Percentiles rank a stretch among this genome's conserved stretches.
Evolutionary conservation across 148 eudicot species (phyloP).

Genomic region (Simmondsia chinensis): DNA sequence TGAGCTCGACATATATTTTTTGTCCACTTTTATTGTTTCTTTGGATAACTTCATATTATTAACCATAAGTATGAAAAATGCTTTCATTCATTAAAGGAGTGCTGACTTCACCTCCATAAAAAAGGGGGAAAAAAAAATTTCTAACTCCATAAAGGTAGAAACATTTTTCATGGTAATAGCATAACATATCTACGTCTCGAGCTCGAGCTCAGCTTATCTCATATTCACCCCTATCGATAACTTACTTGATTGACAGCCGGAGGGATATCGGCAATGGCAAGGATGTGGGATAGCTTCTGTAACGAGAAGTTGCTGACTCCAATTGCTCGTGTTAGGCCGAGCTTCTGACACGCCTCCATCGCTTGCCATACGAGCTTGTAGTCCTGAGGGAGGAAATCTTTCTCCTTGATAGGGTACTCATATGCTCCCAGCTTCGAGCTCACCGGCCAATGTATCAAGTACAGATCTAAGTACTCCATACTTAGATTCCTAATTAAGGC

Average conservation of each 20-base stretch:
- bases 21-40: too few species aligned
- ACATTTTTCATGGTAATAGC: too few species aligned
- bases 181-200: too few species aligned
- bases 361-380: constrained; percentile 24
- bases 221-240: too few species aligned
- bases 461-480: constrained; percentile 31
- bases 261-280: constrained; percentile 15
- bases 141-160: too few species aligned
- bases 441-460: constrained; percentile 34
- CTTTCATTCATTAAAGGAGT: too few species aligned
- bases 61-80: too few species aligned
- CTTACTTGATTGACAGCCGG: constrained; percentile 29
- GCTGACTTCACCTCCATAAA: too few species aligned
- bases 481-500: constrained; percentile 28
- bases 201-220: too few species aligned
- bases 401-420: constrained; percentile 20
- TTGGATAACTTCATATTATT: too few species aligned
- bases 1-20: too few species aligned
- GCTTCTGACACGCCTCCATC: constrained; percentile 37
- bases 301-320: constrained; percentile 35
- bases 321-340: constrained; percentile 30
- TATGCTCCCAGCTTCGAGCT: constrained; percentile 20
- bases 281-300: constrained; percentile 21
- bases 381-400: constrained; percentile 27
- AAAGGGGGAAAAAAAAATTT: too few species aligned